phyloP scores from a whole-genome alignment of 331 rosid species.

The Rhamnella rubrinervis region DNA sequence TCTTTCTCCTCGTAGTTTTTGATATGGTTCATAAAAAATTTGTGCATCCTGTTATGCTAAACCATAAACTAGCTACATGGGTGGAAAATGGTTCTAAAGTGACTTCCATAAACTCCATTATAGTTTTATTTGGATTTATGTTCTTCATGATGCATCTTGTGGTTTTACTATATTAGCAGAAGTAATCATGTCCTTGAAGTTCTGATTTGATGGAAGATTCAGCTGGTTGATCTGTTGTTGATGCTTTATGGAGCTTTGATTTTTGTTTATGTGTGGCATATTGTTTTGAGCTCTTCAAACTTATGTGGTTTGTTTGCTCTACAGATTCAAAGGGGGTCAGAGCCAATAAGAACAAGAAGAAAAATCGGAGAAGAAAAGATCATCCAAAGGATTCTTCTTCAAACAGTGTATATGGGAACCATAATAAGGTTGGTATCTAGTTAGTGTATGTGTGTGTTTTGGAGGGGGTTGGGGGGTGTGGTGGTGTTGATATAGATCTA shows the following conservation, averaged over 20 bases:
- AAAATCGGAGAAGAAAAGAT: slow-evolving; percentile 75
- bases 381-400: slow-evolving; percentile 51
- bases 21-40: no score
- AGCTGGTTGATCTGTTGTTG: neutral
- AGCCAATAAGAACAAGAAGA: slow-evolving; percentile 70
- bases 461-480: slow-evolving; percentile 7
- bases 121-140: no score
- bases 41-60: no score
- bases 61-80: no score
- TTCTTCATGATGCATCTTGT: neutral
- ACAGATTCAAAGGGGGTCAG: slow-evolving; percentile 65
- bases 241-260: neutral
- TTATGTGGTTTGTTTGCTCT: slow-evolving; percentile 28
- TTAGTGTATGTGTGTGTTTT: slow-evolving; percentile 8
- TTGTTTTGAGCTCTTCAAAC: slow-evolving; percentile 13
- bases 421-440: slow-evolving; percentile 47
- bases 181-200: neutral
- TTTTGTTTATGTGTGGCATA: neutral
- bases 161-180: no score
- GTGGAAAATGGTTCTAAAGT: no score
- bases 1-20: no score
- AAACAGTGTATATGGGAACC: slow-evolving; percentile 44
- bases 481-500: neutral
- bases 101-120: no score
- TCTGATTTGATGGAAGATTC: neutral